Evolutionary conservation across 164 flowering plant species (phyloP), one percentile per base, ranked within the genome.

Genomic region (Macadamia tetraphylla): DNA sequence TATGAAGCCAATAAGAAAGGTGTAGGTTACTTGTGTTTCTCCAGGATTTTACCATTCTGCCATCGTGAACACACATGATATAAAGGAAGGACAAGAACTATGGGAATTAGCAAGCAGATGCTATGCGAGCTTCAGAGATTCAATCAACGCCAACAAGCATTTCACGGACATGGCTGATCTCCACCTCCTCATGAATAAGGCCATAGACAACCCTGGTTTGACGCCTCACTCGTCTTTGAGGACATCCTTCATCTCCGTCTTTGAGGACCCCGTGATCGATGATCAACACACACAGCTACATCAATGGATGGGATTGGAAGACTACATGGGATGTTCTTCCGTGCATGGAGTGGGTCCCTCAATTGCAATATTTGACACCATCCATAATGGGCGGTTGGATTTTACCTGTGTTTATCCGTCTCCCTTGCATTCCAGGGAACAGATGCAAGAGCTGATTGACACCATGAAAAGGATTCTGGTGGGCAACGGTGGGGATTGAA

Each of bases 11-110:
- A 35, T 35, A 2, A 5, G 5, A 35, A 35, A 35, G 5, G 40
- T 35, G 3, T 35, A 0, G 40, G 40, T 35, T 35, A 35, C 3
- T 35, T 35, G 40, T 35, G 40, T 35, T 35, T 35, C 40, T 73
- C 52, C 85, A 92, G 96, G 98, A 18, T 90, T 89, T 63, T 90
- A 89, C 71, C 90, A 90, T 65, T 83, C 92, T 13, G 97, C 85
- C 51, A 82, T 90, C 75, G 65, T 89, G 9, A 89, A 87, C 77
- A 79, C 85, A 2, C 92, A 88, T n/a, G 81, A 74, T 71, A 9
- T 88, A 52, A 66, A 64, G 2, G 88, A 83, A 30, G 80, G 72
- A 2, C 88, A 90, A 62, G 73, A 69, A 1, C 62, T 90, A 0
- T 93, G 97, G 98, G 92, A 89, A 29, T 73, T 88, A 0, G 94